Conservation (phyloP, 768 basidiomycete species). For the Suillus luteus region DNA sequence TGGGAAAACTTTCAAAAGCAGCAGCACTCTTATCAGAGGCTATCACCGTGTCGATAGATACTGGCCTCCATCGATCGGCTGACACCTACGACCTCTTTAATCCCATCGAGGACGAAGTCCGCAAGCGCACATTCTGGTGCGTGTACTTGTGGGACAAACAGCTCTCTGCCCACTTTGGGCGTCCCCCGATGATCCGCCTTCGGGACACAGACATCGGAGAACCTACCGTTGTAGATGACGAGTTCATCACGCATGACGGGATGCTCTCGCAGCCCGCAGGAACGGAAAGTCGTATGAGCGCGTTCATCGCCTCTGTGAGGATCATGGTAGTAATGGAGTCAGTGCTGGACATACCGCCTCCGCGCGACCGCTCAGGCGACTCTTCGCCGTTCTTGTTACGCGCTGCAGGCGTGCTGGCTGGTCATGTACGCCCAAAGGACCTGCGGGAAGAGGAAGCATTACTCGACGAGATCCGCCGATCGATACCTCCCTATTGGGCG, state of each 20-base stretch:
- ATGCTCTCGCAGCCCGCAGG: constrained; percentile 67
- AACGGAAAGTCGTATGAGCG: constrained; percentile 74
- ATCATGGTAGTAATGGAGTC: constrained; percentile 89
- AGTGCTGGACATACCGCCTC: constrained; percentile 80
- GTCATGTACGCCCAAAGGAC: constrained; percentile 60
- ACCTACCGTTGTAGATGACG: constrained; percentile 84
- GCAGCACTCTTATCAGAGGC: constrained; percentile 86
- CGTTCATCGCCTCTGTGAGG: constrained; percentile 75
- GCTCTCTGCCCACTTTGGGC: constrained; percentile 83
- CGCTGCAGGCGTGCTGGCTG: constrained; percentile 69
- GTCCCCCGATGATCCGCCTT: constrained; percentile 83
- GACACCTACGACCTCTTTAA: constrained; percentile 88
- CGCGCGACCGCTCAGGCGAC: constrained; percentile 55
- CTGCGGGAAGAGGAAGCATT: constrained; percentile 79
- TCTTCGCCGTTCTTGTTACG: constrained; percentile 76
- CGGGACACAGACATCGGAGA: constrained; percentile 93
- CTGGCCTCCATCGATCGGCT: constrained; percentile 84
- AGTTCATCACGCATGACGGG: constrained; percentile 79
- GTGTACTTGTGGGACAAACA: constrained; percentile 98
- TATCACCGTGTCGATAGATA: constrained; percentile 85
- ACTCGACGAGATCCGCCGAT: constrained; percentile 75
- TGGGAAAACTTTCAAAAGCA: constrained; percentile 86
- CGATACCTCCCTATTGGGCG: constrained; percentile 76
- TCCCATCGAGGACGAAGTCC: constrained; percentile 85
- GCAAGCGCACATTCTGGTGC: constrained; percentile 96